Evolutionary conservation across 2,329 filamentous ascomycete genomes (phyloP).

Genomic region (Scedosporium aurantiacum): DNA sequence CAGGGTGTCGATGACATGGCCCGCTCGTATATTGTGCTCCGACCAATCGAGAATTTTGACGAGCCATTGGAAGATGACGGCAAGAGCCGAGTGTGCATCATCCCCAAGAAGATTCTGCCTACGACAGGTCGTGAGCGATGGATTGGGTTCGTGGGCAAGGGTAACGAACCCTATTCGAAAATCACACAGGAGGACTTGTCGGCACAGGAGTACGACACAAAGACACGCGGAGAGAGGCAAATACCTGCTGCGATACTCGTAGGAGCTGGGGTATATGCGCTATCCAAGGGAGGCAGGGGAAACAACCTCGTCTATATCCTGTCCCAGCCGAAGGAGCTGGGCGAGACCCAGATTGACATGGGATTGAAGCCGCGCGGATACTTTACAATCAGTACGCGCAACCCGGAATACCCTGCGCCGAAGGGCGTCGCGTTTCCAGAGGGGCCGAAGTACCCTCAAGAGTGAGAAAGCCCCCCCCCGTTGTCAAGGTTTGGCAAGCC

Average conservation of each 20-base stretch:
- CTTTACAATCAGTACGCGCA: constrained; percentile 71
- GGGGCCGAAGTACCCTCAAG: constrained; percentile 57
- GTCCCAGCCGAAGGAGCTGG: constrained; percentile 59
- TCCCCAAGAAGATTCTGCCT: constrained; percentile 80
- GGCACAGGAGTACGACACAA: constrained; percentile 59
- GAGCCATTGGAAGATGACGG: constrained; percentile 46
- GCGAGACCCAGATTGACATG: constrained; percentile 63
- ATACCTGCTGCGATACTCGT: constrained; percentile 60
- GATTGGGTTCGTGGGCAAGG: constrained; percentile 76
- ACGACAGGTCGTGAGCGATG: constrained; percentile 57
- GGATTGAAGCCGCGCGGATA: constrained; percentile 62
- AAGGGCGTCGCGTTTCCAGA: constrained; percentile 51
- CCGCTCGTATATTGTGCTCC: constrained; percentile 68
- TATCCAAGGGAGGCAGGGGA: constrained; percentile 59
- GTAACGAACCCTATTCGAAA: constrained; percentile 50
- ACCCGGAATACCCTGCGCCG: constrained; percentile 60
- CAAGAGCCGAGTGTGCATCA: constrained; percentile 60
- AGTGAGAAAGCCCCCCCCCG: constrained; percentile 32
- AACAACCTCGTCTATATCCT: constrained; percentile 72
- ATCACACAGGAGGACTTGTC: constrained; percentile 64
- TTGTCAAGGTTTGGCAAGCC: not conserved
- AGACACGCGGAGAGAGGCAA: constrained; percentile 60
- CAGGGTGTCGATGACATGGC: constrained; percentile 61
- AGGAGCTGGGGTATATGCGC: constrained; percentile 78
- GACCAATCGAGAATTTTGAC: constrained; percentile 60